A percentile compares a stretch with the other conserved stretches of the same genome.
Conservation (phyloP, 176 grass and related monocot species). For the Hyparrhenia diplandra region DNA sequence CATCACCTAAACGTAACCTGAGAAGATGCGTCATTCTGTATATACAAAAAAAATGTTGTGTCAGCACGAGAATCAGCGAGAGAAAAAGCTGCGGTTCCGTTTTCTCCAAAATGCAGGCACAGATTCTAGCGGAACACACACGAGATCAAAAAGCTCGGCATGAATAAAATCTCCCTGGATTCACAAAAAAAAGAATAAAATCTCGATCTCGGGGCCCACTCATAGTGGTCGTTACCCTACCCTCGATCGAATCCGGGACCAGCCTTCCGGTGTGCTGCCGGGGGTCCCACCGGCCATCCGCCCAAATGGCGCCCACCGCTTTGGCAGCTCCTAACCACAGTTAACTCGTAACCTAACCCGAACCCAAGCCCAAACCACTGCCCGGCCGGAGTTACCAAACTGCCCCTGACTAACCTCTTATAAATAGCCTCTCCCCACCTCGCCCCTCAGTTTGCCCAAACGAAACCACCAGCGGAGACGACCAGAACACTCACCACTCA, state of each 20-base stretch:
- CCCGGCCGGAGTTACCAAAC: not conserved
- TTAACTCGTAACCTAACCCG: slow-evolving; percentile 5
- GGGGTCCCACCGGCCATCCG: not conserved
- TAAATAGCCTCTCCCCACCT: not conserved
- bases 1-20: no score
- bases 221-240: slow-evolving; percentile 6
- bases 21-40: not conserved
- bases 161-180: not conserved
- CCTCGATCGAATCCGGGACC: not conserved
- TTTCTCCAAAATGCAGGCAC: slow-evolving; percentile 2
- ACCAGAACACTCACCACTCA: no score
- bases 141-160: not conserved
- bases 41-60: no score
- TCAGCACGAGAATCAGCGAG: not conserved
- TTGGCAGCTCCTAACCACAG: not conserved
- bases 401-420: not conserved
- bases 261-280: slow-evolving; percentile 10
- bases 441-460: slow-evolving; percentile 1
- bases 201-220: not conserved
- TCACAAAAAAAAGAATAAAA: no score
- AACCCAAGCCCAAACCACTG: not conserved
- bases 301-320: not conserved
- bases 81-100: not conserved
- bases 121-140: not conserved
- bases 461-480: slow-evolving; percentile 9